Percentiles rank a stretch among this genome's conserved stretches.
Conservation (phyloP, 2,329 filamentous ascomycete genomes). For the Madurella mycetomatis region DNA sequence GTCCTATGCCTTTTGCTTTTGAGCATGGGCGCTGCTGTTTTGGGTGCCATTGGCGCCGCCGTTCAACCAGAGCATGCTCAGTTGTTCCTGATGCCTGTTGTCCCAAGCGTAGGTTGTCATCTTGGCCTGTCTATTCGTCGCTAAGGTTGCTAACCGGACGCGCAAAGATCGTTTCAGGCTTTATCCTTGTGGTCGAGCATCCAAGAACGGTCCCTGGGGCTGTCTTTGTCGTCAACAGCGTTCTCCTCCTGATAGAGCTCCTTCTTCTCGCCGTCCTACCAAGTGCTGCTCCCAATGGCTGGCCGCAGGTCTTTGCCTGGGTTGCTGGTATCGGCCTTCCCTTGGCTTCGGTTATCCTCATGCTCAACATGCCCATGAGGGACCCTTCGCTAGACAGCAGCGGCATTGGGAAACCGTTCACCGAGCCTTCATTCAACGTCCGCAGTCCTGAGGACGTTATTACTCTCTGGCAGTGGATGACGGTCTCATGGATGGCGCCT, state of each 20-base stretch:
- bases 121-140: background rate
- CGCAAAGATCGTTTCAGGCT: constrained; percentile 20
- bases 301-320: constrained; percentile 23
- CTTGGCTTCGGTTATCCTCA: constrained; percentile 44
- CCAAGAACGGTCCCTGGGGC: constrained; percentile 28
- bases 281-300: constrained; percentile 24
- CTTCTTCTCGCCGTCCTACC: constrained; percentile 32
- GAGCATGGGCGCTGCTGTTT: constrained; percentile 5
- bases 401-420: constrained; percentile 57
- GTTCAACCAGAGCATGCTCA: constrained; percentile 25
- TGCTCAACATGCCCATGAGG: constrained; percentile 67
- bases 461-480: constrained; percentile 78
- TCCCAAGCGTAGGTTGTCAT: constrained; percentile 36
- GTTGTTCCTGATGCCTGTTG: constrained; percentile 28
- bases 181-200: constrained; percentile 30
- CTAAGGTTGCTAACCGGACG: background rate
- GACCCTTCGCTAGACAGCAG: constrained; percentile 49
- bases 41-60: constrained; percentile 35
- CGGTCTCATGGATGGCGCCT: constrained; percentile 75
- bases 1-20: constrained; percentile 33
- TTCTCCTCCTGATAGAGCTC: constrained; percentile 31
- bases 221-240: constrained; percentile 29
- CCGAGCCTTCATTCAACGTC: constrained; percentile 52
- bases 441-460: constrained; percentile 77
- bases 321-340: constrained; percentile 37